A percentile compares a stretch with the other conserved stretches of the same genome.
Conservation (phyloP, 371 early-diverging fungal genomes). For the Nematocida sp. region DNA sequence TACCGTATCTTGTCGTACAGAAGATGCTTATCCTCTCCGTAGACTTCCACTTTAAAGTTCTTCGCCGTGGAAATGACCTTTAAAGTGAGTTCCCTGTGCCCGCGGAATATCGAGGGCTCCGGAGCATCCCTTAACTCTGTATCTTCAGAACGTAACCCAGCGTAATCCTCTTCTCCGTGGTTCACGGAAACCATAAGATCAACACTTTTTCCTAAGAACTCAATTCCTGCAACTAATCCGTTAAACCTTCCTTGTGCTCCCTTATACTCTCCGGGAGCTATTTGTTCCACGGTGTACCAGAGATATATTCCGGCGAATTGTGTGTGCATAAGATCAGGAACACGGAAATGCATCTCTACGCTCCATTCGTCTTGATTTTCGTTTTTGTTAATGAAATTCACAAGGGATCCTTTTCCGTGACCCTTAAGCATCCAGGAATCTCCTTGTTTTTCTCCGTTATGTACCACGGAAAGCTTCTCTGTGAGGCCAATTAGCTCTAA, state of each 20-base stretch:
- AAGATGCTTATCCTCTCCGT: slow-evolving; percentile 58
- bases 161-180: slow-evolving; percentile 55
- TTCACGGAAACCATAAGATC: slow-evolving; percentile 63
- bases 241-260: slow-evolving; percentile 61
- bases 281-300: slow-evolving; percentile 66
- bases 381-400: slow-evolving; percentile 61
- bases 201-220: slow-evolving; percentile 58
- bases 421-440: slow-evolving; percentile 45
- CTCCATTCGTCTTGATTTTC: slow-evolving; percentile 64
- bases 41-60: slow-evolving; percentile 67
- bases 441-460: slow-evolving; percentile 44
- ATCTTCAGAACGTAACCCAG: slow-evolving; percentile 29
- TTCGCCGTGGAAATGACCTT: slow-evolving; percentile 66
- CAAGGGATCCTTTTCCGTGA: slow-evolving; percentile 55
- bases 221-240: slow-evolving; percentile 67
- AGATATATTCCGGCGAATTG: slow-evolving; percentile 65
- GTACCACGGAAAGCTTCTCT: neutral
- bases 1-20: slow-evolving; percentile 66
- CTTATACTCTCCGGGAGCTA: slow-evolving; percentile 58
- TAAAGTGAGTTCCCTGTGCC: slow-evolving; percentile 60
- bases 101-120: slow-evolving; percentile 62
- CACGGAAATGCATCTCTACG: slow-evolving; percentile 57
- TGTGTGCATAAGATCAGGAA: slow-evolving; percentile 51
- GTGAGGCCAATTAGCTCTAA: neutral
- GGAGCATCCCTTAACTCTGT: slow-evolving; percentile 61